A percentile compares a stretch with the other conserved stretches of the same genome.
Evolutionary conservation across 1,139 yeast species (phyloP).

Genomic region (Geotrichum restrictum): DNA sequence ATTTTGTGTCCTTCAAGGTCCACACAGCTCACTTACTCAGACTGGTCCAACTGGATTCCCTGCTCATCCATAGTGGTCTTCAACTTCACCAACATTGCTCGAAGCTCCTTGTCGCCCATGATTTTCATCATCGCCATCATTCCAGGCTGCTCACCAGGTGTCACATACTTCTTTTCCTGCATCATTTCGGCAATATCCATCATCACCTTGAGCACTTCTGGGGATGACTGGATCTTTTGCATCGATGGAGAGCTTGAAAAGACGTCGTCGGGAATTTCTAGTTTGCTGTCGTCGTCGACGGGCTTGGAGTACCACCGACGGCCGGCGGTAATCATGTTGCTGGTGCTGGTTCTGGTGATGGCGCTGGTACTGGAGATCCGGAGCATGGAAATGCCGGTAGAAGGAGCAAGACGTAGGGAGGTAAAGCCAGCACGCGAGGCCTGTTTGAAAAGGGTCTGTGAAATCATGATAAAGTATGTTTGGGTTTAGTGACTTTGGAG

Average conservation of each 20-base stretch:
- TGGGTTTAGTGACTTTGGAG: not conserved
- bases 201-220: slow-evolving; percentile 19
- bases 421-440: slow-evolving; percentile 4
- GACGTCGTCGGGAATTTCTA: slow-evolving; percentile 13
- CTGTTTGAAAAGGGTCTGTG: slow-evolving; percentile 14
- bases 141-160: slow-evolving; percentile 21
- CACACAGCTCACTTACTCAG: slow-evolving; percentile 18
- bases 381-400: not conserved
- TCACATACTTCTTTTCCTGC: slow-evolving; percentile 18
- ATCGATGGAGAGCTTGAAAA: slow-evolving; percentile 15
- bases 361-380: not conserved
- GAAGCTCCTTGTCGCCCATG: slow-evolving; percentile 18
- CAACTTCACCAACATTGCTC: slow-evolving; percentile 15
- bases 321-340: not conserved
- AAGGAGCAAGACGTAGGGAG: not conserved
- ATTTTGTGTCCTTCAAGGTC: not conserved
- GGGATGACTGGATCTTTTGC: slow-evolving; percentile 16
- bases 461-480: slow-evolving; percentile 4
- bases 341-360: not conserved
- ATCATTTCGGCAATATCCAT: slow-evolving; percentile 20
- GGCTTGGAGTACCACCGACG: slow-evolving; percentile 9
- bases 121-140: slow-evolving; percentile 21
- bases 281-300: slow-evolving; percentile 9
- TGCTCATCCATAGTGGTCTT: slow-evolving; percentile 21
- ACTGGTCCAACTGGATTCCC: slow-evolving; percentile 20